A percentile compares a stretch with the other conserved stretches of the same genome.
Evolutionary conservation across 352 stramenopile genomes (phyloP).

Genomic region (Phytophthora hibernalis): DNA sequence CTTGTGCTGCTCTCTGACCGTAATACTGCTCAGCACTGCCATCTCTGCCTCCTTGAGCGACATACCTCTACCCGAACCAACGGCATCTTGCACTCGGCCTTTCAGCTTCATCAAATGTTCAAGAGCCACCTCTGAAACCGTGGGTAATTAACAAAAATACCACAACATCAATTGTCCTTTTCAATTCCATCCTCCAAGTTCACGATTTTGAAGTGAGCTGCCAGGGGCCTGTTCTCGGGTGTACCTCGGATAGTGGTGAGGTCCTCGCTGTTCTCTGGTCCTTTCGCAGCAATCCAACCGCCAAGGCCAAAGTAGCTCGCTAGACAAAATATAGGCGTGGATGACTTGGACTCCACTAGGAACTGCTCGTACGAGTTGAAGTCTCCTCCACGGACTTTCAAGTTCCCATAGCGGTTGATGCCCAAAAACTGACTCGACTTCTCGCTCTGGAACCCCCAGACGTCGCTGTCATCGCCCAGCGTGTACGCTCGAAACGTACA

Average conservation of each 20-base stretch:
- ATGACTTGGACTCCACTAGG: constrained; percentile 58
- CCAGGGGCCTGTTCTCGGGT: constrained; percentile 65
- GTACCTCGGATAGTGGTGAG: constrained; percentile 68
- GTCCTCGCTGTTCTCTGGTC: constrained; percentile 13
- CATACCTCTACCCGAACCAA: constrained; percentile 4
- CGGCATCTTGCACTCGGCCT: neutral
- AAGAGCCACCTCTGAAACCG: too few relatives aligned
- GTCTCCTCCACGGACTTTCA: constrained; percentile 68
- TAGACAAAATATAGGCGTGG: constrained; percentile 67
- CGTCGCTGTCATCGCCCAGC: constrained; percentile 72
- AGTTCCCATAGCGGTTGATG: constrained; percentile 70
- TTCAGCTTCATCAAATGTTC: neutral
- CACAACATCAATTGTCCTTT: neutral
- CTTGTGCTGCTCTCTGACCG: constrained; percentile 62
- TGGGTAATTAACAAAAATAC: neutral
- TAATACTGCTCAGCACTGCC: constrained; percentile 50
- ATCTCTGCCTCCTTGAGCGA: constrained; percentile 47
- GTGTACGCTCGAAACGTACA: constrained; percentile 83
- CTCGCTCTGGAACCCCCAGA: constrained; percentile 85
- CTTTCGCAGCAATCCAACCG: constrained; percentile 58
- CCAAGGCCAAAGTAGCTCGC: constrained; percentile 79
- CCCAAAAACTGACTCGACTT: constrained; percentile 70
- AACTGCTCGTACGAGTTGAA: constrained; percentile 86
- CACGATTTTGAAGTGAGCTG: constrained; percentile 66
- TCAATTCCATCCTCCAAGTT: constrained; percentile 52